A percentile compares a stretch with the other conserved stretches of the same genome.
Conservation (phyloP, 2,329 filamentous ascomycete genomes). For the Thielaviopsis ethacetica region DNA sequence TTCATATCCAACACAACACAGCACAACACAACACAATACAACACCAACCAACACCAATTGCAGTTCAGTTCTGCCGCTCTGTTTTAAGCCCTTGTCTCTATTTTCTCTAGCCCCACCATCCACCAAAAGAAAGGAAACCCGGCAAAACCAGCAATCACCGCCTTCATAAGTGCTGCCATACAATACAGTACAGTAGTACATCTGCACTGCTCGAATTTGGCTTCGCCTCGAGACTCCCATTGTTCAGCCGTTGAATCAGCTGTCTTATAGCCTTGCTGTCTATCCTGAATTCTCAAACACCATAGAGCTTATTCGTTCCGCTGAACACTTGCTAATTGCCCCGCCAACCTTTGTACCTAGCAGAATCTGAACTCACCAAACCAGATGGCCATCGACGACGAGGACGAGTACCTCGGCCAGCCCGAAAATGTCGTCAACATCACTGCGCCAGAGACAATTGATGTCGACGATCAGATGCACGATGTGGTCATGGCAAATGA, state of each 20-base stretch:
- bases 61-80: too few relatives aligned
- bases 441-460: constrained; percentile 2
- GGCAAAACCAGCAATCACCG: not conserved
- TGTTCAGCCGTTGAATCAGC: too few relatives aligned
- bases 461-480: constrained; percentile 4
- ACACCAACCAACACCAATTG: too few relatives aligned
- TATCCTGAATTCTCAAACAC: not conserved
- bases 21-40: too few relatives aligned
- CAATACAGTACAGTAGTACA: too few relatives aligned
- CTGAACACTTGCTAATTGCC: not conserved
- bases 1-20: too few relatives aligned
- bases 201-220: too few relatives aligned
- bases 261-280: not conserved
- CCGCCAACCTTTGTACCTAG: not conserved
- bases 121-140: not conserved
- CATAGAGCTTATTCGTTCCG: not conserved
- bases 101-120: not conserved
- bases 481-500: constrained; percentile 8
- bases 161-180: not conserved
- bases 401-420: constrained; percentile 2
- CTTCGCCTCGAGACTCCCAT: too few relatives aligned
- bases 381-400: constrained; percentile 10
- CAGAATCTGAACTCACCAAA: constrained; percentile 2
- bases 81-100: constrained; percentile 5
- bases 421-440: constrained; percentile 8